A percentile compares a stretch with the other conserved stretches of the same genome.
Conservation (phyloP, 2,329 filamentous ascomycete species). For the Aspergillus cejpii region DNA sequence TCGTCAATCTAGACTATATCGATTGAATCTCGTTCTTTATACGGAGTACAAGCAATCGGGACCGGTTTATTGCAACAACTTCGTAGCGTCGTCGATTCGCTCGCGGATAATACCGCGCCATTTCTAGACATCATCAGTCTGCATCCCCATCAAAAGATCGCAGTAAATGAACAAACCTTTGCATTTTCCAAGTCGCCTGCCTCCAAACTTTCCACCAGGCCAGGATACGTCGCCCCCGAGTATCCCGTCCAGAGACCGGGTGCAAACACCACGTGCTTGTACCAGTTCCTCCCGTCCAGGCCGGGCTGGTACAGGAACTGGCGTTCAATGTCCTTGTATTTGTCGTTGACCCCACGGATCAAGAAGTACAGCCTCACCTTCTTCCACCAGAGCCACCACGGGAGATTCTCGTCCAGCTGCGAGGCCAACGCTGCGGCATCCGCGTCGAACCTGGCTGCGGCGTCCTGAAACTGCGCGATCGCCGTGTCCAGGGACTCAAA, state of each 20-base stretch:
- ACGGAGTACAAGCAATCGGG: not conserved
- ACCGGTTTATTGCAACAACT: slow-evolving; percentile 22
- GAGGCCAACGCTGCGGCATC: slow-evolving; percentile 42
- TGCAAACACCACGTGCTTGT: slow-evolving; percentile 91
- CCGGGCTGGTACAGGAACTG: slow-evolving; percentile 70
- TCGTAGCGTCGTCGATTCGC: slow-evolving; percentile 29
- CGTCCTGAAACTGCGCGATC: slow-evolving; percentile 45
- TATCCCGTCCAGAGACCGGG: slow-evolving; percentile 91
- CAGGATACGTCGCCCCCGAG: slow-evolving; percentile 62
- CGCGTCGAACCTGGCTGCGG: slow-evolving; percentile 47
- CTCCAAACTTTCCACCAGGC: slow-evolving; percentile 57
- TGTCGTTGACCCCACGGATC: slow-evolving; percentile 63
- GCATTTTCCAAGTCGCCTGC: slow-evolving; percentile 43
- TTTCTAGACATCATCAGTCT: slow-evolving; percentile 30
- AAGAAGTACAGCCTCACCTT: slow-evolving; percentile 58
- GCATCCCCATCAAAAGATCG: not conserved
- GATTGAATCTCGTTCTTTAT: not conserved
- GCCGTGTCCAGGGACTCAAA: slow-evolving; percentile 46
- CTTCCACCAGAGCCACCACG: slow-evolving; percentile 72
- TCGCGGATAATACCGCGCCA: slow-evolving; percentile 37
- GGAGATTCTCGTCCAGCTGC: slow-evolving; percentile 52
- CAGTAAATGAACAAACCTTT: slow-evolving; percentile 43
- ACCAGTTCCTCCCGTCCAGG: slow-evolving; percentile 75
- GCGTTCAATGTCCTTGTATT: slow-evolving; percentile 79
- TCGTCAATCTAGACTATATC: not conserved